Evolutionary conservation across 2,329 filamentous ascomycete species (phyloP).

Genomic region (Scopulariopsis brevicaulis): DNA sequence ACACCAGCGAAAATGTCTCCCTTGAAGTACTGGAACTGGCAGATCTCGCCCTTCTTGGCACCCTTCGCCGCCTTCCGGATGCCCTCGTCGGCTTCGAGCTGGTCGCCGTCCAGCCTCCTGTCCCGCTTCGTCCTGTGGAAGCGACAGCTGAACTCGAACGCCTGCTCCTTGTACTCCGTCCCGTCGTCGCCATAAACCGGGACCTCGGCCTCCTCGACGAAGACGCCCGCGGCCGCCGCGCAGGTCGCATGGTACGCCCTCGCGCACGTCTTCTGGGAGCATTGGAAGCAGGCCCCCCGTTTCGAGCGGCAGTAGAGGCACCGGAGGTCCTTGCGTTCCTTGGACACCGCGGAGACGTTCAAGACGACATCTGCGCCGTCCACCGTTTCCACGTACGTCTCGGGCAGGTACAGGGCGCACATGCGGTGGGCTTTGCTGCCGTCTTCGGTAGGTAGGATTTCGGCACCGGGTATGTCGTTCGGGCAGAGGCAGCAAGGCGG

Average conservation of each 20-base stretch:
- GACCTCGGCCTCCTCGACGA: constrained; percentile 77
- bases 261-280: constrained; percentile 87
- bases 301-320: constrained; percentile 93
- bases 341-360: constrained; percentile 72
- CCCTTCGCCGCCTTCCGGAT: constrained; percentile 57
- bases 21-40: constrained; percentile 76
- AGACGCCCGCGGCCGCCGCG: constrained; percentile 81
- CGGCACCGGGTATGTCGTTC: constrained; percentile 72
- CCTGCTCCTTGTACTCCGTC: constrained; percentile 83
- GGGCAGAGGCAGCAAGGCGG: constrained; percentile 87
- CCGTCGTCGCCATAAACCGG: constrained; percentile 84
- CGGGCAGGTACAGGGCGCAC: constrained; percentile 83
- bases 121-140: constrained; percentile 86
- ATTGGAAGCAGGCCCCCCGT: constrained; percentile 94
- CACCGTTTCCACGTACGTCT: constrained; percentile 71
- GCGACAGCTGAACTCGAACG: constrained; percentile 86
- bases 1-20: constrained; percentile 86
- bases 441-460: constrained; percentile 79
- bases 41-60: constrained; percentile 62
- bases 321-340: constrained; percentile 80
- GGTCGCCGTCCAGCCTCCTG: constrained; percentile 58
- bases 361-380: constrained; percentile 63
- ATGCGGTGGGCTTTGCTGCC: constrained; percentile 78
- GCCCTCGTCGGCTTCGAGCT: constrained; percentile 58
- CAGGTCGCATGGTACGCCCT: constrained; percentile 93